Evolutionary conservation across 2,329 filamentous ascomycete species (phyloP).

Genomic region (Penicillium brasilianum): DNA sequence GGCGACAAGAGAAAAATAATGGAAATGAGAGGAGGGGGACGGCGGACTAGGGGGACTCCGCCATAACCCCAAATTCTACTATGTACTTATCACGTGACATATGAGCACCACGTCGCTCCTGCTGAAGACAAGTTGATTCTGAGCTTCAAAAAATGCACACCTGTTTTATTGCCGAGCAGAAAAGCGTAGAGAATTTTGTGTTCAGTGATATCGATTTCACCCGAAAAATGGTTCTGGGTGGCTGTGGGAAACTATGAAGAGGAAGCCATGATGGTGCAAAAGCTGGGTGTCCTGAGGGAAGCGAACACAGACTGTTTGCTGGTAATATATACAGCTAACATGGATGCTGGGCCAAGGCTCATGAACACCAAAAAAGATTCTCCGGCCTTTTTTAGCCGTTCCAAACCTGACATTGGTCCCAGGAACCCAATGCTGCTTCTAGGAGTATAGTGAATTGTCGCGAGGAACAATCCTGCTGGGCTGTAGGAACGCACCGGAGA

Average conservation of each 20-base stretch:
- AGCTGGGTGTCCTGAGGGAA: background rate
- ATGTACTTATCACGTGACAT: background rate
- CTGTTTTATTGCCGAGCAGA: background rate
- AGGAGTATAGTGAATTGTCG: background rate
- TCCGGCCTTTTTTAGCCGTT: no score
- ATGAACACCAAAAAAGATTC: no score
- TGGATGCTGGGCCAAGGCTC: background rate
- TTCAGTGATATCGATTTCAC: background rate
- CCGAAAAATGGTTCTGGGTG: background rate
- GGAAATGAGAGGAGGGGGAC: no score
- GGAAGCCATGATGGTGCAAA: slow-evolving; percentile 1
- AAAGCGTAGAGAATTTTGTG: background rate
- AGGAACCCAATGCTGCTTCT: background rate
- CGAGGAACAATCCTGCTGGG: background rate
- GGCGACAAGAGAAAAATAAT: no score
- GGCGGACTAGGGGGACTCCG: no score
- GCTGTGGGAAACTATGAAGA: background rate
- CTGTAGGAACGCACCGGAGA: background rate
- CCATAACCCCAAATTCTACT: background rate
- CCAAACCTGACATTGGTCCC: no score
- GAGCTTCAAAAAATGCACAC: background rate
- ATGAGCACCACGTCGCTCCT: background rate
- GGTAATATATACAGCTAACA: background rate
- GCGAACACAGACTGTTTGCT: background rate
- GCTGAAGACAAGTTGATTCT: background rate